These are phyloP conservation scores for Irpex sp. DNA, from an alignment of 1,284 basidiomycete species.

Conservation along the genomic window DNA sequence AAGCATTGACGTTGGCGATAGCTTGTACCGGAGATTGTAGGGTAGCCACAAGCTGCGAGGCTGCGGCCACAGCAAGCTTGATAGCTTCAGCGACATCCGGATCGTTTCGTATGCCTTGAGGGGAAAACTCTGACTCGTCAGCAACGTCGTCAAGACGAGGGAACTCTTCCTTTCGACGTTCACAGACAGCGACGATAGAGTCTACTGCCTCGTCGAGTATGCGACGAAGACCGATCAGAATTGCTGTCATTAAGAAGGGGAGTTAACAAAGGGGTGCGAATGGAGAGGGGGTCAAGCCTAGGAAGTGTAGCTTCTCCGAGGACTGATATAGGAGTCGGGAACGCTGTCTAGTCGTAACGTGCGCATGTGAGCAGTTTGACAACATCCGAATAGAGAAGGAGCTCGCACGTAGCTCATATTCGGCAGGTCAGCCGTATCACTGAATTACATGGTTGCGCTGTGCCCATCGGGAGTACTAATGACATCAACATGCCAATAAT, in stretches of 20 bases:
- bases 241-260: neutral
- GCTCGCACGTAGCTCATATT: too few species aligned
- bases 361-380: too few species aligned
- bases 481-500: too few species aligned
- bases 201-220: slow-evolving; percentile 5
- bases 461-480: too few species aligned
- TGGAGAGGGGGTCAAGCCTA: neutral
- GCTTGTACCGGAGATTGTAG: slow-evolving; percentile 1
- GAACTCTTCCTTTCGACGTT: neutral
- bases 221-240: slow-evolving; percentile 1
- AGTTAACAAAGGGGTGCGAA: neutral
- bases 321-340: too few species aligned
- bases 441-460: too few species aligned
- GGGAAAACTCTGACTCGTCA: slow-evolving; percentile 2
- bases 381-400: too few species aligned
- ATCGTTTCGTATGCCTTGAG: slow-evolving; percentile 5
- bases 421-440: too few species aligned
- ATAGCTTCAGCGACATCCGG: too few species aligned
- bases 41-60: slow-evolving; percentile 5
- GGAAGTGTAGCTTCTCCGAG: too few species aligned
- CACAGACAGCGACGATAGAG: slow-evolving; percentile 3
- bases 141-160: slow-evolving; percentile 2
- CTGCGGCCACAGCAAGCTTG: slow-evolving; percentile 6
- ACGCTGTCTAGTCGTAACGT: too few species aligned
- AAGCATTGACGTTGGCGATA: neutral